Evolutionary conservation across 495 filamentous ascomycete species (phyloP).

Genomic region (Lasiosphaeriaceae sp.): DNA sequence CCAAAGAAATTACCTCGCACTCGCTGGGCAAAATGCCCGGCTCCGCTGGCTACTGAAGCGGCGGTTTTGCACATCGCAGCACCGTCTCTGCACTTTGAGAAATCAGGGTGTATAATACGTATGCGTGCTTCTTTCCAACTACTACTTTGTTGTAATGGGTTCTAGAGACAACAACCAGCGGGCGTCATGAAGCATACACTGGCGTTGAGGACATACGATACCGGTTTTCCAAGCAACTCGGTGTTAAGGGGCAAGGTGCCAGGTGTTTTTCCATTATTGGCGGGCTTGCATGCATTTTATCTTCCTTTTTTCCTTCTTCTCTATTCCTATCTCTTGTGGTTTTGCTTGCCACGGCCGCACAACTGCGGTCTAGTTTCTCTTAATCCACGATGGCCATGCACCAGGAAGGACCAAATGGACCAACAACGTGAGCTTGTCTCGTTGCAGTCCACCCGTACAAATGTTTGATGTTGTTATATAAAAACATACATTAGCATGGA

Average conservation of each 20-base stretch:
- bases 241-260: neutral
- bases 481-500: no score
- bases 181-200: neutral
- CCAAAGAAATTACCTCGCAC: conserved; percentile 33
- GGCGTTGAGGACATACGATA: neutral
- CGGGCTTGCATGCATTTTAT: neutral
- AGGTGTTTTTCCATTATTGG: neutral
- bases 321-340: neutral
- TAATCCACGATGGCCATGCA: neutral
- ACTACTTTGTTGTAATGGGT: neutral
- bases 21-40: conserved; percentile 47
- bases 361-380: neutral
- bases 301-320: neutral
- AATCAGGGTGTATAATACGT: neutral
- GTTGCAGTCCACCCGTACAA: no score
- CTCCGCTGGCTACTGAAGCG: conserved; percentile 40
- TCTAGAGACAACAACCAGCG: neutral
- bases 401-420: no score
- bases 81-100: neutral
- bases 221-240: neutral
- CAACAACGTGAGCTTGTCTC: no score
- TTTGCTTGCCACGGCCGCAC: neutral
- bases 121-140: neutral
- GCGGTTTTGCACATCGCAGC: neutral
- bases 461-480: no score